These are phyloP conservation scores for Cyclostephanos tholiformis DNA, from an alignment of 108 stramenopile genomes.

Conservation along the genomic window DNA sequence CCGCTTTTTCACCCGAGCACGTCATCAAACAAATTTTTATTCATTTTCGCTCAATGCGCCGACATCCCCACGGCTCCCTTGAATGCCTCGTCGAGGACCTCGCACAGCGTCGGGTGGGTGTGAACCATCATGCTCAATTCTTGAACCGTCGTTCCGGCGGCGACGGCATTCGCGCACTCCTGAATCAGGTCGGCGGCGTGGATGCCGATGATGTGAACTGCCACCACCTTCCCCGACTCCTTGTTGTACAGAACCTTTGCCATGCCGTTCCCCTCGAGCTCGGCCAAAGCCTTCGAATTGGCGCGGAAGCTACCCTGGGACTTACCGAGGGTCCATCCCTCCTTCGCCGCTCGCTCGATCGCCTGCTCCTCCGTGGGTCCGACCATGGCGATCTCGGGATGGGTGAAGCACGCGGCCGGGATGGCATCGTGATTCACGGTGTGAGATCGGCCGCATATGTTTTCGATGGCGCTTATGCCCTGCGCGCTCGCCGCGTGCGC, in stretches of 20 bases:
- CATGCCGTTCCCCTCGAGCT: conserved; percentile 97
- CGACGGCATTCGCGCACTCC: conserved; percentile 98
- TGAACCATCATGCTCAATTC: conserved; percentile 99
- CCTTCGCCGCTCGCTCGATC: conserved; percentile 85
- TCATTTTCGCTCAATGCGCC: conserved; percentile 70
- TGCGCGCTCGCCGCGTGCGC: conserved; percentile 98
- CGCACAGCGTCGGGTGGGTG: conserved; percentile 97
- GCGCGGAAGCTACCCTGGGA: conserved; percentile 93
- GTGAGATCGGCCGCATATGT: conserved; percentile 90
- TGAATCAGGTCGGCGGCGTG: conserved; percentile 99
- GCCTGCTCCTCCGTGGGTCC: conserved; percentile 97
- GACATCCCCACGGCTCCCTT: conserved; percentile 98
- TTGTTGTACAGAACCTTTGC: conserved; percentile 98
- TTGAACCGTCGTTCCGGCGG: conserved; percentile 95
- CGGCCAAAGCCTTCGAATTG: conserved; percentile 98
- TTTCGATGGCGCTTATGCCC: conserved; percentile 96
- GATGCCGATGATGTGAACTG: conserved; percentile 98
- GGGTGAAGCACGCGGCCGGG: conserved; percentile 98
- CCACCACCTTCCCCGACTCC: conserved; percentile 95
- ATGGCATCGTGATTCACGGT: conserved; percentile 93
- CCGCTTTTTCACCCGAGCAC: too few species aligned
- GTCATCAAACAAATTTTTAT: too few species aligned
- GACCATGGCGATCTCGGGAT: conserved; percentile 98
- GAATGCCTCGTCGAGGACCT: conserved; percentile 98
- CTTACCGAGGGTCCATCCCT: conserved; percentile 97